phyloP scores from a whole-genome alignment of 805 yeast species.

The Candida sithepensis region DNA sequence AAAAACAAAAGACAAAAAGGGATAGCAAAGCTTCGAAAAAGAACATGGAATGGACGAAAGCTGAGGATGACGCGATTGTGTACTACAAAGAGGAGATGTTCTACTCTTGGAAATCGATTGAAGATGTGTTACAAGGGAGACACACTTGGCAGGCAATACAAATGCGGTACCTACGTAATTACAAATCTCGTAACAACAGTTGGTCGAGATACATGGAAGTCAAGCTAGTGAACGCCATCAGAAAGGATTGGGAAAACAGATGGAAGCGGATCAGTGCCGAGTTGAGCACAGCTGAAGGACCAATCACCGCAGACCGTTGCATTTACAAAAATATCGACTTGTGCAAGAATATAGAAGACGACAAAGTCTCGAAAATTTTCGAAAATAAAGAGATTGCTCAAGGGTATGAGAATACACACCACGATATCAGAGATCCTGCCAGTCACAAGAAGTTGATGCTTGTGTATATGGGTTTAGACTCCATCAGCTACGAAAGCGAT shows the following conservation, averaged over 20 bases:
- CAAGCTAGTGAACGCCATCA: constrained; percentile 28
- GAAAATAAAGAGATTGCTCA: constrained; percentile 25
- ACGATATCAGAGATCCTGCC: constrained; percentile 31
- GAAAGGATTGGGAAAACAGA: constrained; percentile 38
- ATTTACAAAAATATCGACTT: constrained; percentile 28
- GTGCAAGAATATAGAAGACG: constrained; percentile 29
- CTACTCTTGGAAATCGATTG: constrained; percentile 38
- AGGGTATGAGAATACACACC: constrained; percentile 23
- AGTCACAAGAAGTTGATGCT: constrained; percentile 32
- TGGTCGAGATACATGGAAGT: constrained; percentile 35
- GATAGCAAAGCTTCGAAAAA: constrained; percentile 3
- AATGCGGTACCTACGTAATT: constrained; percentile 41
- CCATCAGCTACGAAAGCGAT: constrained; percentile 32
- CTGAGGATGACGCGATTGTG: constrained; percentile 35
- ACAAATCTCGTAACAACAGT: constrained; percentile 32
- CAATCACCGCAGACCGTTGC: constrained; percentile 29
- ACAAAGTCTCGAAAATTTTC: constrained; percentile 24
- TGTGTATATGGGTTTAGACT: constrained; percentile 35
- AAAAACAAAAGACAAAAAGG: constrained; percentile 2
- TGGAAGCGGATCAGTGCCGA: constrained; percentile 37
- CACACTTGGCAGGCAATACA: constrained; percentile 47
- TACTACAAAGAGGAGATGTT: constrained; percentile 35
- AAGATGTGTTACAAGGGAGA: constrained; percentile 26
- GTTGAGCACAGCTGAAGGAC: constrained; percentile 21
- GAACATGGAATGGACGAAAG: constrained; percentile 29